Evolutionary conservation across 179 eudicot species (phyloP), one percentile per base, ranked within the genome.

Genomic region (Beta corolliflora): DNA sequence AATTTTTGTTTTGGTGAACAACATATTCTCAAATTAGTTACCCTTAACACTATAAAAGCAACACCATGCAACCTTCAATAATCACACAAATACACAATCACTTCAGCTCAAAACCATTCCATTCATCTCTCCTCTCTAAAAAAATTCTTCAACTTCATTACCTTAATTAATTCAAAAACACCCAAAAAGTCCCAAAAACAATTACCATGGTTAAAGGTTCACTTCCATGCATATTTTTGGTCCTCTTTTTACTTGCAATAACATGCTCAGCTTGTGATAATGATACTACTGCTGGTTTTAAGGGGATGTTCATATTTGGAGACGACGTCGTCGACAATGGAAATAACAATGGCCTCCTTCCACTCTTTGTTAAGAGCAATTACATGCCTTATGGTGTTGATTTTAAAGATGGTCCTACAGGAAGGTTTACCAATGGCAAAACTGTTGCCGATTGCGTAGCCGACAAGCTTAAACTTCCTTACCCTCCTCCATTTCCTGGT

Each of bases 251-350:
- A 21, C 3, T 59, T n/a, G 25, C 19, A 59, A 23, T 59, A 59
- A 59, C 11, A n/a, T 59, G 64, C 64, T 59, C 64, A 19, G 64
- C 64, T 59, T 59, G 64, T n/a, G 64, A 59, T 59, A 59, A 59
- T n/a, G 23, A 0, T 21, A n/a, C 64, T 48, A 48, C 52, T 5
- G 5, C 8, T 59, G 64, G 11, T 19, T 59, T 59, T 19, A 59
- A 59, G 10, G 64, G 64, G 64, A 59, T 59, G 9, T 59, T 59
- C 19, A 8, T n/a, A 59, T 59, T 59, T 59, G 64, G 64, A 59
- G 64, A 59, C 25, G 64, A 59, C 3, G 11, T 59, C 11, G 64
- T 59, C 23, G 64, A 59, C 29, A 59, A 59, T 59, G 64, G 64
- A n/a, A 59, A 59, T 21, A 59, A 59, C 25, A 59, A 59, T 59